These are phyloP conservation scores for Neurospora intermedia DNA, from an alignment of 495 filamentous ascomycete genomes.

Conservation along the genomic window DNA sequence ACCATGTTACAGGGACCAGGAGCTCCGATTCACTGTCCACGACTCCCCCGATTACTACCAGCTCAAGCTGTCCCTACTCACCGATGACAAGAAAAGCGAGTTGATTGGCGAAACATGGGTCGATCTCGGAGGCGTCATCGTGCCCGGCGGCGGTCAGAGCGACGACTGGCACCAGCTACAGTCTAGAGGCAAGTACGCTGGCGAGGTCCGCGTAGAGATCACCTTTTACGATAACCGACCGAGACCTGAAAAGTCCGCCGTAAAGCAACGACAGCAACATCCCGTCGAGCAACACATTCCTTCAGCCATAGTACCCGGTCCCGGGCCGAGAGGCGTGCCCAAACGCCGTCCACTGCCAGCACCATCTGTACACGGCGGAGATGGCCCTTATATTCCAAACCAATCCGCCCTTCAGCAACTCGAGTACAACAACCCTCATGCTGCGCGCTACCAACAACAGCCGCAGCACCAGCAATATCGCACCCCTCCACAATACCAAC, in stretches of 20 bases:
- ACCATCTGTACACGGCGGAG: constrained; percentile 17
- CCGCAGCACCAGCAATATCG: constrained; percentile 20
- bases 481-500: constrained; percentile 15
- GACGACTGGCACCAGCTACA: constrained; percentile 84
- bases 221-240: constrained; percentile 90
- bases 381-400: constrained; percentile 21
- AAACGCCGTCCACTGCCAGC: constrained; percentile 70
- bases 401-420: constrained; percentile 31
- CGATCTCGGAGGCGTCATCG: constrained; percentile 67
- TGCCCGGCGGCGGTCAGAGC: constrained; percentile 78
- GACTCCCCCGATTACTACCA: constrained; percentile 92
- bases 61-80: constrained; percentile 91
- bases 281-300: background rate
- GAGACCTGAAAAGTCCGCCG: constrained; percentile 54
- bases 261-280: constrained; percentile 30
- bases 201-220: constrained; percentile 88
- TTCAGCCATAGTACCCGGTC: constrained; percentile 7
- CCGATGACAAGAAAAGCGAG: constrained; percentile 94
- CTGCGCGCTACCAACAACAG: constrained; percentile 23
- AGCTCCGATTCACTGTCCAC: constrained; percentile 90
- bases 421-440: constrained; percentile 34
- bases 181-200: constrained; percentile 87
- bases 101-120: constrained; percentile 91
- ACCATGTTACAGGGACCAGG: constrained; percentile 67
- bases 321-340: constrained; percentile 35